These are phyloP conservation scores for Saturnispora hagleri DNA, from an alignment of 805 yeast genomes.

Conservation along the genomic window DNA sequence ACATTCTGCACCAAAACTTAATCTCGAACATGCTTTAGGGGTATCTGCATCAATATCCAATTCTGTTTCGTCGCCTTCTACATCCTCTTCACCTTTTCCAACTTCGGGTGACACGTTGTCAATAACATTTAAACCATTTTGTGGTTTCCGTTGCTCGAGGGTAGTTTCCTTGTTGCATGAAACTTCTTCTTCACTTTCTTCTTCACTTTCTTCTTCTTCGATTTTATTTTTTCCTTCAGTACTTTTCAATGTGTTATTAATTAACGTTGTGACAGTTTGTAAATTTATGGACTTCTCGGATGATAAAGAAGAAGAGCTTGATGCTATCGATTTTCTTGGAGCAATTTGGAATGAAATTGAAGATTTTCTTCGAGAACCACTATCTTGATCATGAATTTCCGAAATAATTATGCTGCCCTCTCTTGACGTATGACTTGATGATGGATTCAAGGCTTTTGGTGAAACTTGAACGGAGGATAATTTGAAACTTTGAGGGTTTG, in stretches of 20 bases:
- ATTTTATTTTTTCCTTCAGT: constrained; percentile 9
- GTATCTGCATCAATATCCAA: constrained; percentile 14
- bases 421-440: neutral
- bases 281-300: constrained; percentile 5
- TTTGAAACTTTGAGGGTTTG: constrained; percentile 6
- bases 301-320: constrained; percentile 10
- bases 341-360: constrained; percentile 20
- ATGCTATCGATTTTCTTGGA: constrained; percentile 15
- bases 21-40: constrained; percentile 2
- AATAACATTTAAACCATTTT: too few relatives aligned
- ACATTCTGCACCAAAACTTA: constrained; percentile 2
- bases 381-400: constrained; percentile 18
- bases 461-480: constrained; percentile 9
- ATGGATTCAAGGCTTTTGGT: neutral
- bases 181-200: neutral
- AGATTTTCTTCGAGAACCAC: constrained; percentile 21
- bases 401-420: constrained; percentile 13
- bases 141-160: neutral
- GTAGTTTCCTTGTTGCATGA: neutral
- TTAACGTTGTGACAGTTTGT: neutral
- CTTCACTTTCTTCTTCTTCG: neutral
- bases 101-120: neutral
- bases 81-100: neutral
- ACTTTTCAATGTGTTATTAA: neutral
- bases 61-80: constrained; percentile 12